A percentile compares a stretch with the other conserved stretches of the same genome.
Evolutionary conservation across 345 rosid species (phyloP).

Genomic region (Eucalyptus curtisii): DNA sequence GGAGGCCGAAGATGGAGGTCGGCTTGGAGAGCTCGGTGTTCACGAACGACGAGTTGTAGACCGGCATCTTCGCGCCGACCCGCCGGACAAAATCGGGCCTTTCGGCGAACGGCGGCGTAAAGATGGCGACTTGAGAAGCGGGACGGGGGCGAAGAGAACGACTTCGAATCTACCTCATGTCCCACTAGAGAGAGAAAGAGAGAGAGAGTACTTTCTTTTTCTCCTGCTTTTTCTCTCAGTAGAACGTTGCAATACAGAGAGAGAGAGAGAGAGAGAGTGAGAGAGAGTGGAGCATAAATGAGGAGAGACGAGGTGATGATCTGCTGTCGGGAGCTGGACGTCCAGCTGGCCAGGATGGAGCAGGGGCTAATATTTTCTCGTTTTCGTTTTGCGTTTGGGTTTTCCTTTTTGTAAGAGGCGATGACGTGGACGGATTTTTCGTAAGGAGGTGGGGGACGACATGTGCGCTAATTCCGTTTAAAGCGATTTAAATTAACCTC

Average conservation of each 20-base stretch:
- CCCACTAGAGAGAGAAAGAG: background rate
- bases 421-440: background rate
- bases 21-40: conserved; percentile 75
- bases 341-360: background rate
- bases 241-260: background rate
- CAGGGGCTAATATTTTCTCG: background rate
- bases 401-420: background rate
- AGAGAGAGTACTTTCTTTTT: background rate
- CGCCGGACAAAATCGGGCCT: background rate
- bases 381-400: no score
- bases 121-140: background rate
- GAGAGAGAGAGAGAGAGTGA: background rate
- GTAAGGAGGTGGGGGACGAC: background rate
- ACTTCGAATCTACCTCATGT: background rate
- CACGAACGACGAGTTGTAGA: conserved; percentile 55
- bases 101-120: background rate
- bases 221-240: background rate
- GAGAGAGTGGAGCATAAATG: background rate
- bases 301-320: background rate
- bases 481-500: background rate
- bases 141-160: background rate
- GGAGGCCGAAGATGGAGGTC: conserved; percentile 84
- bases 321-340: background rate
- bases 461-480: background rate
- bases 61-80: conserved; percentile 16